Conservation (phyloP, 2,329 filamentous ascomycete genomes). For the Chaetomium globosum region DNA sequence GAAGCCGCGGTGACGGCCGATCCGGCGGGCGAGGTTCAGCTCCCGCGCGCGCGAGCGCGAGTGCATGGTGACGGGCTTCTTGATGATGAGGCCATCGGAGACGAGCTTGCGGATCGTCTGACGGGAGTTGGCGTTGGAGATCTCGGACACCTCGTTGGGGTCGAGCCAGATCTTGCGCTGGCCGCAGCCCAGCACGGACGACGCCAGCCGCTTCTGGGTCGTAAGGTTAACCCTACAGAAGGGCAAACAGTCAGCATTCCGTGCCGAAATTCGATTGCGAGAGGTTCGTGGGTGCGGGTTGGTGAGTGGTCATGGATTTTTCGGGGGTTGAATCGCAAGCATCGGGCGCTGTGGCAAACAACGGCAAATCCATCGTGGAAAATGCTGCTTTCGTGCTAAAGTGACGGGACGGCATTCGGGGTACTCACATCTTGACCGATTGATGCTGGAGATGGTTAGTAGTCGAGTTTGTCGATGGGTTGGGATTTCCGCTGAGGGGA, state of each 20-base stretch:
- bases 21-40: conserved; percentile 89
- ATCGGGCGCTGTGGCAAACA: conserved; percentile 19
- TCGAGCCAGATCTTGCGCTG: conserved; percentile 99
- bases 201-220: conserved; percentile 99
- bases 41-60: conserved; percentile 94
- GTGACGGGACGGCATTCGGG: conserved; percentile 25
- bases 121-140: conserved; percentile 99
- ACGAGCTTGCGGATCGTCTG: conserved; percentile 99
- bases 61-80: conserved; percentile 99
- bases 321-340: conserved; percentile 20
- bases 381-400: conserved; percentile 18
- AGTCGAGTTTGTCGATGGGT: conserved; percentile 40
- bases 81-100: conserved; percentile 99
- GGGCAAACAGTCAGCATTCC: conserved; percentile 35
- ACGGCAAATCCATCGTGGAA: conserved; percentile 24
- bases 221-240: conserved; percentile 91
- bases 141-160: conserved; percentile 98
- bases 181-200: conserved; percentile 97
- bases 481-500: conserved; percentile 40
- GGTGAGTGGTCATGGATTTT: conserved; percentile 20
- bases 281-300: conserved; percentile 12
- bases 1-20: conserved; percentile 97
- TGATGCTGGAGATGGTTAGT: conserved; percentile 45
- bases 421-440: conserved; percentile 48
- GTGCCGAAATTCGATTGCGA: conserved; percentile 13